phyloP scores from a whole-genome alignment of 768 basidiomycete genomes.

The Amanita rubescens region DNA sequence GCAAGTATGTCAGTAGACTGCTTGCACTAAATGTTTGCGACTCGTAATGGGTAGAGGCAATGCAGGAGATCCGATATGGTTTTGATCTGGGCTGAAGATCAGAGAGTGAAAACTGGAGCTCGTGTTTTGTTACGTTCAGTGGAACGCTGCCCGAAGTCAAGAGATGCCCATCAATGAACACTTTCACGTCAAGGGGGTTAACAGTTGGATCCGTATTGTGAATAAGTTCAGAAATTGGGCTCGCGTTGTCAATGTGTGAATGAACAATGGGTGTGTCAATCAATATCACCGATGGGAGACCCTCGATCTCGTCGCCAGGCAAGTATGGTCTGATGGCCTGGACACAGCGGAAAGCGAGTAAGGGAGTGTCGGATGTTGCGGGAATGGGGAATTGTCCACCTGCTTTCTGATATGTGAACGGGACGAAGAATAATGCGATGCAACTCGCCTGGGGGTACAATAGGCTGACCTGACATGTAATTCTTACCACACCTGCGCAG shows the following conservation, averaged over 20 bases:
- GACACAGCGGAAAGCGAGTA: conserved; percentile 50
- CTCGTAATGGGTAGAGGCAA: conserved; percentile 25
- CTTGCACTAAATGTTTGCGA: conserved; percentile 38
- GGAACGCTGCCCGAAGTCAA: conserved; percentile 39
- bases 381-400: conserved; percentile 40
- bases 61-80: conserved; percentile 31
- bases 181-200: conserved; percentile 31
- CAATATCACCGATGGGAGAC: conserved; percentile 32
- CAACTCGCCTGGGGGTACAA: conserved; percentile 35
- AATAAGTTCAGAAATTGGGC: conserved; percentile 29
- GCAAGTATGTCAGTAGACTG: conserved; percentile 41
- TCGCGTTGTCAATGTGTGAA: conserved; percentile 37
- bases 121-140: conserved; percentile 41
- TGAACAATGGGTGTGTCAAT: conserved; percentile 45
- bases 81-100: conserved; percentile 34
- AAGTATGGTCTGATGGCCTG: conserved; percentile 56
- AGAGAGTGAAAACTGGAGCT: conserved; percentile 41
- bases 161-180: conserved; percentile 37
- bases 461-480: conserved; percentile 37
- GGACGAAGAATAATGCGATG: conserved; percentile 11
- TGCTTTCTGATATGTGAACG: conserved; percentile 7
- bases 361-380: conserved; percentile 26
- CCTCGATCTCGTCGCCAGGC: conserved; percentile 35
- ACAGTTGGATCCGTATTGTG: conserved; percentile 3
- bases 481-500: conserved; percentile 45